These are phyloP conservation scores for Glomus cerebriforme DNA, from an alignment of 192 early-diverging fungal genomes.

Conservation along the genomic window DNA sequence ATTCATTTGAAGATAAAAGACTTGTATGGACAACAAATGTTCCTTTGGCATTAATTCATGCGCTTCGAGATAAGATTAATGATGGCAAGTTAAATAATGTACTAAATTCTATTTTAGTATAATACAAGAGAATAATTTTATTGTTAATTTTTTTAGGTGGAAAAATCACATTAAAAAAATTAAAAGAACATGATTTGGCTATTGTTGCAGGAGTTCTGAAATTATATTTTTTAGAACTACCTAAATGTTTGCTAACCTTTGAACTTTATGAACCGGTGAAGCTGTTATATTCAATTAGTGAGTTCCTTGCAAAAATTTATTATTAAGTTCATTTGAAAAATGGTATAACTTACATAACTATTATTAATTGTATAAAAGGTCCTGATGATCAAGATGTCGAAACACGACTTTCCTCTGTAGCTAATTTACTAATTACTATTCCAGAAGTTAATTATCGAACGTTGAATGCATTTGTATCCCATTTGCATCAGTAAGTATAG, in stretches of 20 bases:
- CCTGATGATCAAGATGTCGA: conserved; percentile 35
- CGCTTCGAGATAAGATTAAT: conserved; percentile 66
- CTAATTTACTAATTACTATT: conserved; percentile 47
- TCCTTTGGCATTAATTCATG: conserved; percentile 61
- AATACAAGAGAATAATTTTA: background rate
- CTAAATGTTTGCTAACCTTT: conserved; percentile 65
- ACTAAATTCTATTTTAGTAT: background rate
- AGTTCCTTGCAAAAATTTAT: conserved; percentile 15
- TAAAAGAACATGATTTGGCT: conserved; percentile 58
- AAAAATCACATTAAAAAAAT: conserved; percentile 53
- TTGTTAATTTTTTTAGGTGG: conserved; percentile 38
- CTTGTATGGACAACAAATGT: conserved; percentile 64
- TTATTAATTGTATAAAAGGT: background rate
- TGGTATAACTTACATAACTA: background rate
- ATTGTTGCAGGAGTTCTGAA: conserved; percentile 62
- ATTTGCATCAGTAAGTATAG: conserved; percentile 37
- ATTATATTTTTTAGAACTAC: conserved; percentile 73
- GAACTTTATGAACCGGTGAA: conserved; percentile 71
- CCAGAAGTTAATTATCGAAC: conserved; percentile 50
- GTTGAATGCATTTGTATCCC: conserved; percentile 41
- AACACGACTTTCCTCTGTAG: conserved; percentile 44
- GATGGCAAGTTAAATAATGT: conserved; percentile 34
- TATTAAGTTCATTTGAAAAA: background rate
- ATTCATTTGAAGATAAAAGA: conserved; percentile 48
- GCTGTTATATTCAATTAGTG: conserved; percentile 62